phyloP scores from a whole-genome alignment of 345 rosid species.

The Mangifera indica region DNA sequence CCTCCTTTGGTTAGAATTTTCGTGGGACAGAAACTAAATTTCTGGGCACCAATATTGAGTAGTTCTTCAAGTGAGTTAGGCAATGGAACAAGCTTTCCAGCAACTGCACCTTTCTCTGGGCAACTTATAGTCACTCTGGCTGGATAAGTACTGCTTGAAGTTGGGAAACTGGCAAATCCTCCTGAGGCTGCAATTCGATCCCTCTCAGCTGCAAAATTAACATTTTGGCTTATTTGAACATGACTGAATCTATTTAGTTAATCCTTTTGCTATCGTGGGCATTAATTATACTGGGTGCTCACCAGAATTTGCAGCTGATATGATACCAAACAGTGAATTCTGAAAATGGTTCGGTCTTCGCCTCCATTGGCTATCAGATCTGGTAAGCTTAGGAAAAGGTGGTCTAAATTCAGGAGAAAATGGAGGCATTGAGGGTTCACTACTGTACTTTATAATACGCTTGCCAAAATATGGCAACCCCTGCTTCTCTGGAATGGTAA shows the following conservation, averaged over 20 bases:
- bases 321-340: conserved; percentile 74
- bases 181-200: conserved; percentile 19
- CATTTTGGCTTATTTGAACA: background rate
- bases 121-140: conserved; percentile 64
- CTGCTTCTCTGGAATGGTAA: conserved; percentile 18
- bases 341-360: conserved; percentile 46
- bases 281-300: background rate
- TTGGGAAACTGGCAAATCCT: conserved; percentile 10
- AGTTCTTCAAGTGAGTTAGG: conserved; percentile 68
- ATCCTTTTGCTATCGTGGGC: no score
- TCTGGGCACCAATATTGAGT: conserved; percentile 45
- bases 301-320: conserved; percentile 70
- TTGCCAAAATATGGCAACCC: conserved; percentile 26
- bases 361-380: conserved; percentile 34
- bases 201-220: conserved; percentile 36
- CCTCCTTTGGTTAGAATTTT: conserved; percentile 60
- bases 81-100: conserved; percentile 50
- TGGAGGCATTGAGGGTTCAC: conserved; percentile 55
- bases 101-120: conserved; percentile 39
- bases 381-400: conserved; percentile 31
- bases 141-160: conserved; percentile 21
- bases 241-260: no score
- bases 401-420: conserved; percentile 21
- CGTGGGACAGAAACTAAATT: conserved; percentile 43
- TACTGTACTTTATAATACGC: conserved; percentile 50